These are phyloP conservation scores for Rubus idaeus DNA, from an alignment of 306 rosid genomes.

Conservation along the genomic window DNA sequence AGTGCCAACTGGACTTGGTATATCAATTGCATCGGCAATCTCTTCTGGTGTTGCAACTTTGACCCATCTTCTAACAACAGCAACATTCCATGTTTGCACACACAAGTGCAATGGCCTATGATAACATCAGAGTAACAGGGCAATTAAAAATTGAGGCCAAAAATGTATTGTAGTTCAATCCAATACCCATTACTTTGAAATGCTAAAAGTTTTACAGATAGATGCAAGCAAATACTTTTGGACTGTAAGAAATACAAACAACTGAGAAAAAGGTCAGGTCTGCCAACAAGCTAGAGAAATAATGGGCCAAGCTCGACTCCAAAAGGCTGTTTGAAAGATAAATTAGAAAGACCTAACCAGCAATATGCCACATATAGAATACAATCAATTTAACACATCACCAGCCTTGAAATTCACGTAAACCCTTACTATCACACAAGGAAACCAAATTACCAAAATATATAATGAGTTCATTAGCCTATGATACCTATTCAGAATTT, in stretches of 20 bases:
- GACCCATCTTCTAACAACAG: constrained; percentile 93
- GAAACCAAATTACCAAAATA: not conserved
- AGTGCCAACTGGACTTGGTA: constrained; percentile 77
- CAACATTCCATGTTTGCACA: constrained; percentile 90
- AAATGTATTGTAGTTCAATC: constrained; percentile 7
- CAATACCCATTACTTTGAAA: not conserved
- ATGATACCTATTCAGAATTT: not conserved
- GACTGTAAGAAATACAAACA: not conserved
- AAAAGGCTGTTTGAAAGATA: not conserved
- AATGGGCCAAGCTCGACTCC: not conserved
- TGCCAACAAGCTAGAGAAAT: not conserved
- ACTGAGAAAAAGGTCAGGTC: not conserved
- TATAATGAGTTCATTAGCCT: not conserved
- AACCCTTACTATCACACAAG: not conserved
- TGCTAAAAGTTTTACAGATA: not conserved
- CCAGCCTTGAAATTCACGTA: not conserved
- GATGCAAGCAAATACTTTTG: not conserved
- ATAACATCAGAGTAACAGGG: constrained; percentile 31
- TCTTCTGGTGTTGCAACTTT: constrained; percentile 84
- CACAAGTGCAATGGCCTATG: constrained; percentile 93
- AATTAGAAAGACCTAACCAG: not conserved
- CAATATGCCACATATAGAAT: not conserved
- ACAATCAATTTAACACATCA: not conserved
- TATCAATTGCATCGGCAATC: constrained; percentile 82
- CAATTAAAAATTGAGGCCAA: constrained; percentile 18